Conservation (phyloP, 192 early-diverging fungal genomes). For the Rhizoclosmatium sp. region DNA sequence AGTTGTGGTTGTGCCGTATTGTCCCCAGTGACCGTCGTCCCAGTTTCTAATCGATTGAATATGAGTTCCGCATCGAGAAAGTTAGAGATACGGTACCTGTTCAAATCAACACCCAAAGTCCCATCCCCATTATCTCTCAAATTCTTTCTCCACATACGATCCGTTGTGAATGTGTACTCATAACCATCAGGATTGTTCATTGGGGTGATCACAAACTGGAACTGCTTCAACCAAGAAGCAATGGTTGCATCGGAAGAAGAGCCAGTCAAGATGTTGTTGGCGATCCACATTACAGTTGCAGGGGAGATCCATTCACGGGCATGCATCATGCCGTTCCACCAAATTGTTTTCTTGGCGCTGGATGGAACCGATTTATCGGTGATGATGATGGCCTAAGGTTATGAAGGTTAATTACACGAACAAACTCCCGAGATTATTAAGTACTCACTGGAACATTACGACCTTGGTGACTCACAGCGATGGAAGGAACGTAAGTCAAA, state of each 20-base stretch:
- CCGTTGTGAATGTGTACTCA: slow-evolving; percentile 33
- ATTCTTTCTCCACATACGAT: slow-evolving; percentile 52
- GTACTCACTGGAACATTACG: slow-evolving; percentile 15
- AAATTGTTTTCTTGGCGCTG: slow-evolving; percentile 23
- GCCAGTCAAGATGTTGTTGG: slow-evolving; percentile 38
- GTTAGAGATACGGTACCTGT: not conserved
- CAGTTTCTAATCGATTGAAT: slow-evolving; percentile 42
- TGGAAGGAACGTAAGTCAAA: not conserved
- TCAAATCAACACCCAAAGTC: slow-evolving; percentile 38
- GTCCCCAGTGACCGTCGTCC: slow-evolving; percentile 51
- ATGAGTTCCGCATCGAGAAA: not conserved
- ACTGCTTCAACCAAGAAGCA: slow-evolving; percentile 45
- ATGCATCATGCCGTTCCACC: slow-evolving; percentile 43
- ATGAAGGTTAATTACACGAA: not conserved
- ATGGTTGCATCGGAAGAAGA: slow-evolving; percentile 11
- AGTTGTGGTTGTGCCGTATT: slow-evolving; percentile 48
- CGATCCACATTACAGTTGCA: slow-evolving; percentile 56
- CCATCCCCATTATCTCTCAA: slow-evolving; percentile 39
- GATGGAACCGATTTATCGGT: slow-evolving; percentile 11
- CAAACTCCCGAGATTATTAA: not conserved
- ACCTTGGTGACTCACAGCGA: slow-evolving; percentile 1
- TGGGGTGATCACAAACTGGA: slow-evolving; percentile 51
- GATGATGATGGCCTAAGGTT: slow-evolving; percentile 17
- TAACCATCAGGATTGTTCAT: slow-evolving; percentile 61
- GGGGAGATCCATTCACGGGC: slow-evolving; percentile 62